Evolutionary conservation across 2,329 filamentous ascomycete species (phyloP).

Genomic region (Pestalotiopsis fici): DNA sequence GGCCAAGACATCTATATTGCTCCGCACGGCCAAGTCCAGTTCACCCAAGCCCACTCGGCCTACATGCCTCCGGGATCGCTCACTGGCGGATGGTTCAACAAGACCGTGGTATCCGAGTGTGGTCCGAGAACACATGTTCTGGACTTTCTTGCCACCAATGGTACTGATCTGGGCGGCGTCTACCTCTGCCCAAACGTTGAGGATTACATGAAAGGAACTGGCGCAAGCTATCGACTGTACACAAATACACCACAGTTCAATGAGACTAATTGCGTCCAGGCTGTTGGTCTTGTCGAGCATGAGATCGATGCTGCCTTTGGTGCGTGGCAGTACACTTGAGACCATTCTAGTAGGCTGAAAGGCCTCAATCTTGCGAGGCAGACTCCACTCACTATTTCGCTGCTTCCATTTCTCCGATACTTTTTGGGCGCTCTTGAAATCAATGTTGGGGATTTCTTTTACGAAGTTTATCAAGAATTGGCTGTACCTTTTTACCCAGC

Average conservation of each 20-base stretch:
- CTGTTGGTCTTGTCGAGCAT: conserved; percentile 33
- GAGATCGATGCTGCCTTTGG: conserved; percentile 26
- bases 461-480: no score
- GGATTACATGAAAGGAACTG: conserved; percentile 19
- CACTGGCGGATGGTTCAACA: conserved; percentile 46
- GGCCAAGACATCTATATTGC: conserved; percentile 63
- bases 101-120: conserved; percentile 25
- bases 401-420: background rate
- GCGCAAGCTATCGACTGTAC: conserved; percentile 26
- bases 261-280: conserved; percentile 28
- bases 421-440: background rate
- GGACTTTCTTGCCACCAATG: conserved; percentile 29
- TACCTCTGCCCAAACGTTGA: conserved; percentile 24
- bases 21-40: conserved; percentile 54
- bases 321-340: conserved; percentile 41
- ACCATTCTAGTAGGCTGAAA: background rate
- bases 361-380: background rate
- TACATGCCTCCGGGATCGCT: conserved; percentile 51
- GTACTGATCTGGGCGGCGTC: conserved; percentile 25
- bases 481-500: no score
- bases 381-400: background rate
- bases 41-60: conserved; percentile 56
- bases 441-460: no score
- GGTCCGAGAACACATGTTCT: conserved; percentile 20
- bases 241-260: conserved; percentile 26